These are phyloP conservation scores for Fagus crenata DNA, from an alignment of 306 rosid species.

Conservation along the genomic window DNA sequence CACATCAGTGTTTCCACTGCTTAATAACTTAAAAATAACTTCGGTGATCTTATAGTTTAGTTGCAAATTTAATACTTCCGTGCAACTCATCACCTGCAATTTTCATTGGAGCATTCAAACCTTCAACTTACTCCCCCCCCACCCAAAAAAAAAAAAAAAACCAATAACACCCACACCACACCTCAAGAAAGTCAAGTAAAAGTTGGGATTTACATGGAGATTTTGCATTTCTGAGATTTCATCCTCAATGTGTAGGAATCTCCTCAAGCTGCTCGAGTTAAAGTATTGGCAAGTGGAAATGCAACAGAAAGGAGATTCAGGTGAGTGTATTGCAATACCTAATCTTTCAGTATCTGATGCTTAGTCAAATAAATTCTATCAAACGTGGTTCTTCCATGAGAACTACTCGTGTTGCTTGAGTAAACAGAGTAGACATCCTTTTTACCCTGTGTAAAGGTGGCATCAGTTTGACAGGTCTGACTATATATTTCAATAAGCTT, in stretches of 20 bases:
- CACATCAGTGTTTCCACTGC: neutral
- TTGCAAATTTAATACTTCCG: neutral
- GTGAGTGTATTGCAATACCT: constrained; percentile 29
- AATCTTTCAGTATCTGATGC: too few species aligned
- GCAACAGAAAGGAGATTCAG: constrained; percentile 98
- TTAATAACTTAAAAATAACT: neutral
- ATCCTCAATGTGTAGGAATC: constrained; percentile 62
- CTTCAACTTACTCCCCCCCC: neutral
- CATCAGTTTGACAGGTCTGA: neutral
- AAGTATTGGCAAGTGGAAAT: constrained; percentile 96
- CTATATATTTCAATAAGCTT: neutral
- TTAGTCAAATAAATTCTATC: too few species aligned
- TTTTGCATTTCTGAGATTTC: constrained; percentile 23
- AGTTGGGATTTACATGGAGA: neutral
- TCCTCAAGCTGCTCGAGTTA: constrained; percentile 98
- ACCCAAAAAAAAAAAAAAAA: too few species aligned
- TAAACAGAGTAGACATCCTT: neutral
- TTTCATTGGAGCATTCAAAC: neutral
- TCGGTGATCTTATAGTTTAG: neutral
- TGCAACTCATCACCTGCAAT: neutral
- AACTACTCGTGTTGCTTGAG: too few species aligned
- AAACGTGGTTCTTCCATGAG: too few species aligned
- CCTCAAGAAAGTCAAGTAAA: neutral
- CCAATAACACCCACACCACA: neutral
- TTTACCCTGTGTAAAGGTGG: neutral